Percentiles rank a stretch among this genome's conserved stretches.
phyloP scores from a whole-genome alignment of 2,329 filamentous ascomycete genomes.

The Botrytis medusae region DNA sequence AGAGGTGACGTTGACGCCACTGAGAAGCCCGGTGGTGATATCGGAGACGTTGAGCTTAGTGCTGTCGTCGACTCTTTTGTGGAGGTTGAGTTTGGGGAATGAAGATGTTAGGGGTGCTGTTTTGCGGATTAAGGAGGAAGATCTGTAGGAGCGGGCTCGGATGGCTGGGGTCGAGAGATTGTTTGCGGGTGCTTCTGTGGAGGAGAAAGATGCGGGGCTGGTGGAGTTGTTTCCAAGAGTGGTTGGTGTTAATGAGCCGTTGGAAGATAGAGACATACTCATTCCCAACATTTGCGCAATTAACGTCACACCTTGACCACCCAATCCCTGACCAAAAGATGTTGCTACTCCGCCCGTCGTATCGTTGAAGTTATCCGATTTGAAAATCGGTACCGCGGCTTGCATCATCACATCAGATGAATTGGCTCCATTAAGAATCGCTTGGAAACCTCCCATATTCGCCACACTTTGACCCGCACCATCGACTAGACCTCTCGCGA shows the following conservation, averaged over 20 bases:
- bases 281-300: conserved; percentile 12
- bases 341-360: conserved; percentile 14
- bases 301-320: conserved; percentile 14
- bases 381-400: not conserved
- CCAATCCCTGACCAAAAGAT: conserved; percentile 16
- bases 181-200: not conserved
- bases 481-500: conserved; percentile 20
- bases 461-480: conserved; percentile 8
- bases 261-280: not conserved
- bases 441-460: conserved; percentile 17
- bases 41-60: not conserved
- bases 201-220: not conserved
- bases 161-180: conserved; percentile 1
- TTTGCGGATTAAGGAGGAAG: not conserved
- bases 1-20: conserved; percentile 13
- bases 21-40: not conserved
- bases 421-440: conserved; percentile 11
- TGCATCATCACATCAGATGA: conserved; percentile 3
- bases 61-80: not conserved
- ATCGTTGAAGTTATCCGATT: conserved; percentile 7
- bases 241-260: not conserved
- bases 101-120: not conserved
- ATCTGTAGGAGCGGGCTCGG: not conserved
- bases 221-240: not conserved
- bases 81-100: not conserved